Percentiles rank a stretch among this genome's conserved stretches.
These are phyloP conservation scores for Kockiozyma suomiensis DNA, from an alignment of 805 yeast species.

Conservation along the genomic window DNA sequence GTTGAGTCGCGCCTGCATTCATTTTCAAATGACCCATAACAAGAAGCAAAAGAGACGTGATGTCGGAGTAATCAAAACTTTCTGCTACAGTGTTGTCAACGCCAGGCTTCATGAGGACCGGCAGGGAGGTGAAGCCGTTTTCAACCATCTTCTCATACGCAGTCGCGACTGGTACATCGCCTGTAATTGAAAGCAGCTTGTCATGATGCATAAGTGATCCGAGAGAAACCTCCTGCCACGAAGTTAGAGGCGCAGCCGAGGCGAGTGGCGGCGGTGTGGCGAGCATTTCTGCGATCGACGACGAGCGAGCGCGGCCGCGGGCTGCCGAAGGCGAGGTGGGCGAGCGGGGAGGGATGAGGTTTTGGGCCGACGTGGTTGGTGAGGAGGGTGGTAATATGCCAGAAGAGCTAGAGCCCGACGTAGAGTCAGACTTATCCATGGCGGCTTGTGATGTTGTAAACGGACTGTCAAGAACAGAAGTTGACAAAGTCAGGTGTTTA, in stretches of 20 bases:
- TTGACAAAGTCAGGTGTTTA: background rate
- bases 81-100: conserved; percentile 64
- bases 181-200: conserved; percentile 69
- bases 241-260: conserved; percentile 8
- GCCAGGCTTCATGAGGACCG: conserved; percentile 54
- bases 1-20: conserved; percentile 26
- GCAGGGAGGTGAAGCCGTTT: conserved; percentile 81
- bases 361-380: background rate
- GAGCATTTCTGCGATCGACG: conserved; percentile 41
- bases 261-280: conserved; percentile 41
- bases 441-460: background rate
- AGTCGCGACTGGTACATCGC: conserved; percentile 73
- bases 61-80: conserved; percentile 89
- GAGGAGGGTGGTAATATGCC: background rate
- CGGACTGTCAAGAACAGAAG: background rate
- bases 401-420: conserved; percentile 3
- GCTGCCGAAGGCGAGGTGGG: conserved; percentile 13
- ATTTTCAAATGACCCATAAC: conserved; percentile 71
- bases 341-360: conserved; percentile 16
- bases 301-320: conserved; percentile 30
- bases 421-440: conserved; percentile 3
- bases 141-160: conserved; percentile 79
- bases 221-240: conserved; percentile 72
- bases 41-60: conserved; percentile 80
- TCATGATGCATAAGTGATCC: conserved; percentile 76